Base-by-base conservation (phyloP, 2,329 filamentous ascomycete genomes). In the Sclerotinia spermophila region DNA sequence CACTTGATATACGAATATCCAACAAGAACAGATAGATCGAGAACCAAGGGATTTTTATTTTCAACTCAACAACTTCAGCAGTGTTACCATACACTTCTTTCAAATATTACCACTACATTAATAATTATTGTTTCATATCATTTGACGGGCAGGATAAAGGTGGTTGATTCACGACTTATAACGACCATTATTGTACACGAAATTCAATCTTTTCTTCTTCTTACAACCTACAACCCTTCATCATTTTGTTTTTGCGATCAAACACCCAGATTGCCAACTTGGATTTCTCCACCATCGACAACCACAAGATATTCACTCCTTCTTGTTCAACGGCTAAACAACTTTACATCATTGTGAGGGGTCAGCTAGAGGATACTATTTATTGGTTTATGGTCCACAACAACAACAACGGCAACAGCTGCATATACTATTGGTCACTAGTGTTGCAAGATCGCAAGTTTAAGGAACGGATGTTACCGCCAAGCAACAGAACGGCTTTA, bases 401-500 rank as follows among this genome's bases (percentile, higher is more conserved):
- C 13, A 51, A 64, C 13, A 51, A 64, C 30, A 64, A 35, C 38
- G 44, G 61, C 61, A 38, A 51, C 61, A 64, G 44, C 61, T 38
- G 44, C 61, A 64, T 38, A 19, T 27, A 7, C 30, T 38, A 51
- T 64, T 64, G 61, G 61, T 27, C 61, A 51, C 30, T 51, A 64
- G 30, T 38, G 27, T n/a, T 51, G 61, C 17, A 64, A 64, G 44
- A 64, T 64, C 24, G 44, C 61, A 51, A 48, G 27, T 51, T 21
- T n/a, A 64, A 64, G 67, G 58, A 69, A 64, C 58, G 67, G 44
- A 69, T 62, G 67, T 69, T 69, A 64, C 56, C 67, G 67, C 67
- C 56, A 64, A 48, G 58, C 58, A 69, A 62, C 35, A 69, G 44
- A 51, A 42, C 45, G 67, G 45, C 11, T 53, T 55, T 64, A 69